Conservation (phyloP, 371 early-diverging fungal species). For the Apophysomyces trapeziformis region DNA sequence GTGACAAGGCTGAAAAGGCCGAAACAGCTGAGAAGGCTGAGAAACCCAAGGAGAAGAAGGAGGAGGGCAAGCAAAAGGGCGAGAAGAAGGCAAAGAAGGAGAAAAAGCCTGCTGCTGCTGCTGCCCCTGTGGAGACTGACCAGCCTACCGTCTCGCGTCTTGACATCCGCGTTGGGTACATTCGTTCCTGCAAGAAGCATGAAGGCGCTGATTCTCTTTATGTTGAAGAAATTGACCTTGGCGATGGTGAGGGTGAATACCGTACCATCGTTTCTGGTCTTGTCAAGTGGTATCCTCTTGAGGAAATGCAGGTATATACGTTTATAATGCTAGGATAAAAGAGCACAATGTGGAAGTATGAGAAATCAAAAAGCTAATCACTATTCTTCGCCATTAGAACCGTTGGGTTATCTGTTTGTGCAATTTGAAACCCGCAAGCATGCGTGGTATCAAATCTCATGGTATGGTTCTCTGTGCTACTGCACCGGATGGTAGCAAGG, state of each 20-base stretch:
- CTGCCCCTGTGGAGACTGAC: constrained; percentile 55
- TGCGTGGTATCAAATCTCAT: constrained; percentile 94
- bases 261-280: constrained; percentile 93
- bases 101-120: constrained; percentile 23
- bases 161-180: constrained; percentile 93
- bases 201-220: constrained; percentile 94
- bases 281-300: constrained; percentile 88
- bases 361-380: too few species aligned
- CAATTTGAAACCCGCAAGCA: constrained; percentile 95
- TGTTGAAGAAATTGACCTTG: constrained; percentile 93
- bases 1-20: constrained; percentile 28
- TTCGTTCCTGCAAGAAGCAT: constrained; percentile 84
- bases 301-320: constrained; percentile 75
- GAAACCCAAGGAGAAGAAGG: constrained; percentile 35
- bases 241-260: constrained; percentile 78
- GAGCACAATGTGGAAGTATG: background rate
- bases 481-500: constrained; percentile 79
- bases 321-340: background rate
- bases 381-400: constrained; percentile 21
- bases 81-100: constrained; percentile 54
- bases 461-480: constrained; percentile 97
- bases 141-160: constrained; percentile 78
- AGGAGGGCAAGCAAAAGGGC: constrained; percentile 70
- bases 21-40: constrained; percentile 30
- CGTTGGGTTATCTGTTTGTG: constrained; percentile 48